Conservation (phyloP, 768 basidiomycete species). For the Sutorius australiensis region DNA sequence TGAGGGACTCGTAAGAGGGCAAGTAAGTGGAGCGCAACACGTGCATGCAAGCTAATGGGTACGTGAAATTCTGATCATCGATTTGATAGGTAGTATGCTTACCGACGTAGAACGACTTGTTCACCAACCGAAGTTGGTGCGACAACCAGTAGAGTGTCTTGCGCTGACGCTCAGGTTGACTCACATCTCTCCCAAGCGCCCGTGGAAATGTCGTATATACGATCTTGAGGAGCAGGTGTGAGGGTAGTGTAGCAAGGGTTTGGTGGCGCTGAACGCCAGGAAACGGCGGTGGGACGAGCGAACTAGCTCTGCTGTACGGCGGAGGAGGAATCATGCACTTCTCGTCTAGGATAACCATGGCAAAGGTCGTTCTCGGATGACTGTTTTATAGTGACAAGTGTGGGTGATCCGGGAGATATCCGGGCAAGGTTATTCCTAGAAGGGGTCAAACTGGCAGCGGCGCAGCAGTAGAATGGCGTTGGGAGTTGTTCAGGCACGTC, state of each 20-base stretch:
- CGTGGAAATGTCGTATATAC: slow-evolving; percentile 64
- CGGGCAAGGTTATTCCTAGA: neutral
- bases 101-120: slow-evolving; percentile 67
- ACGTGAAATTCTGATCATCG: slow-evolving; percentile 1
- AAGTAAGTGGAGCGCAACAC: slow-evolving; percentile 75
- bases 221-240: slow-evolving; percentile 66
- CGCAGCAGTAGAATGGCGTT: neutral
- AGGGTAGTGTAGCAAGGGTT: slow-evolving; percentile 41
- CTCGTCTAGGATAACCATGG: slow-evolving; percentile 47
- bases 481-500: neutral
- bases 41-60: slow-evolving; percentile 65
- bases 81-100: neutral
- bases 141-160: slow-evolving; percentile 72
- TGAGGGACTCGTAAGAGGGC: slow-evolving; percentile 55
- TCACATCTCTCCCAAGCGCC: slow-evolving; percentile 36
- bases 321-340: slow-evolving; percentile 37
- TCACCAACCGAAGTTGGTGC: slow-evolving; percentile 59
- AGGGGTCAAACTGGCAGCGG: neutral
- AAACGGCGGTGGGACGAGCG: slow-evolving; percentile 35
- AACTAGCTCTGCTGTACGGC: slow-evolving; percentile 31
- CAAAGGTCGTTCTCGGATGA: neutral
- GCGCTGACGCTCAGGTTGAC: slow-evolving; percentile 50
- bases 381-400: slow-evolving; percentile 1
- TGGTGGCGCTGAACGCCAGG: slow-evolving; percentile 16
- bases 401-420: neutral